Base-by-base conservation (phyloP, 495 filamentous ascomycete species). In the Immersiella caudata region DNA sequence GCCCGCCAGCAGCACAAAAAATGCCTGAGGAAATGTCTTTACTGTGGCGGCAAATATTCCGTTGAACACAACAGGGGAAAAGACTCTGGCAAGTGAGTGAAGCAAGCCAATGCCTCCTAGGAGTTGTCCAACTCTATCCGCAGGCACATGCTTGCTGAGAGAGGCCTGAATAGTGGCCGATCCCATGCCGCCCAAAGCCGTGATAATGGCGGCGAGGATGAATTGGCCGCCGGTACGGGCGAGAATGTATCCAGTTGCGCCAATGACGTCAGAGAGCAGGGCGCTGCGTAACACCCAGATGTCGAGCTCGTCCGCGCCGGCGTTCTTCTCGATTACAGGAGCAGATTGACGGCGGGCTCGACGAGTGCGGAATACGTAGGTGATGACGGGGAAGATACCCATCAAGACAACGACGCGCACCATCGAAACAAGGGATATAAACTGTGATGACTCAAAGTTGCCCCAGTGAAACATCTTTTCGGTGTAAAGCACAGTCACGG, bases 91-190 rank as follows among this genome's bases (percentile, higher is more conserved):
- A 21, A 95, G 74, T 0, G 92, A 90, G 80, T 97, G 95, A 67
- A 99, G 76, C 59, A 98, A 77, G 0, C 96, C 95, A 20, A 85
- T 90, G 0, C 93, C 95, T 11, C 95, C 95, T 2, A 99, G 84
- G 60, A 99, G 79, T 74, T 93, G 89, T 0, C 95, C 95, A 1
- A 92, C 89, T 29, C 85, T 84, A 69, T 94, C 90, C 9, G 86
- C 83, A 5, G 94, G 92, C 0, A 97, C 89, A 74, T 97, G 95
- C 73, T 97, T 97, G 61, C 92, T 97, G 20, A 97, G 78, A 0
- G 91, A 84, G 0, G 89, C 87, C 71, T 96, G 91, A 59, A 97
- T 78, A 0, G 90, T 94, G 3, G 95, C 94, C 6, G 88, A 89
- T 0, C 88, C 94, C 60, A 97, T 88, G 2, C 94, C 93, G 12